phyloP scores from a whole-genome alignment of 2,329 filamentous ascomycete genomes.

The Aspergillus jensenii region DNA sequence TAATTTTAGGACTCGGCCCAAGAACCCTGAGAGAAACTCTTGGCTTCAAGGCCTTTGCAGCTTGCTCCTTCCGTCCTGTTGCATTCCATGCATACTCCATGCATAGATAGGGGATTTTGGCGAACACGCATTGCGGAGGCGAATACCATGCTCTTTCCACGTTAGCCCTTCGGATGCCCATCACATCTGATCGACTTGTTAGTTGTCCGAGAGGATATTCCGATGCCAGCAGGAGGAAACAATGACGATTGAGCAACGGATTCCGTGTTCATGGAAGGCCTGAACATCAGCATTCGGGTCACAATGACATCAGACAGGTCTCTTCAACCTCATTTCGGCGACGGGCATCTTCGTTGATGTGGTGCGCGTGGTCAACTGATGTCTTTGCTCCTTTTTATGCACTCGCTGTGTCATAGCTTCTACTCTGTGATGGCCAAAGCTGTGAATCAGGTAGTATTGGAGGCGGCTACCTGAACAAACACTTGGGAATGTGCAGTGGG shows the following conservation, averaged over 20 bases:
- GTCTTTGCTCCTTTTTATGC: not conserved
- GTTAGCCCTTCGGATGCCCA: not conserved
- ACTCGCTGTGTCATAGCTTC: too few relatives aligned
- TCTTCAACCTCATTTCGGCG: not conserved
- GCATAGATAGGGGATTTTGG: not conserved
- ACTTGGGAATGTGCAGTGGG: too few relatives aligned
- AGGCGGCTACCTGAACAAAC: too few relatives aligned
- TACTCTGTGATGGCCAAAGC: too few relatives aligned
- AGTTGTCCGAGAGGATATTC: not conserved
- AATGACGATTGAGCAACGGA: not conserved
- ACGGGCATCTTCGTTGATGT: not conserved
- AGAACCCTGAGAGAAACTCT: slow-evolving; percentile 3
- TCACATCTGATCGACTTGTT: not conserved
- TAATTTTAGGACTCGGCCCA: not conserved
- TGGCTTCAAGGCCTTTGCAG: not conserved
- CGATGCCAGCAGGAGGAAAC: not conserved
- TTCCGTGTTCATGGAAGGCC: not conserved
- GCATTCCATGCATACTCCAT: not conserved
- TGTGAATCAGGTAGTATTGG: too few relatives aligned
- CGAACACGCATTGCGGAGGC: not conserved
- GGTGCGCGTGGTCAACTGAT: not conserved
- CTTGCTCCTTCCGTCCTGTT: not conserved
- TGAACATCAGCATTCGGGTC: not conserved
- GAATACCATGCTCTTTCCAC: slow-evolving; percentile 2
- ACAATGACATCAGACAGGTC: slow-evolving; percentile 1